Evolutionary conservation across 257 asterid species (phyloP).

Genomic region (Ophiorrhiza pumila): DNA sequence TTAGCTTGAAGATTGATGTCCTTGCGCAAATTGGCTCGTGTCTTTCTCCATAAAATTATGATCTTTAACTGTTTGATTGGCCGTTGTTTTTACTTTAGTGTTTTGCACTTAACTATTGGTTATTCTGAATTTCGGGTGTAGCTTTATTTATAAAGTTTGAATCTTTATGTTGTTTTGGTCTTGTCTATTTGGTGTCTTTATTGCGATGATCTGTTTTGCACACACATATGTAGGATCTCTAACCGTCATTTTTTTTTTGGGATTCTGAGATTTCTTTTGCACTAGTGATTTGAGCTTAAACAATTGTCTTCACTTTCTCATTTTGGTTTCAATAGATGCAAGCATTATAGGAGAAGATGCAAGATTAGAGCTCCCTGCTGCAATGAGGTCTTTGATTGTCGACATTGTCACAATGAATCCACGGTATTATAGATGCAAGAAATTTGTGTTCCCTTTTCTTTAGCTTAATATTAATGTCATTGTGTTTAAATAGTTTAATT

Average conservation of each 20-base stretch:
- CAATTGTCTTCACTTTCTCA: background rate
- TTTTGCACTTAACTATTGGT: background rate
- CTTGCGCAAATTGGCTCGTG: background rate
- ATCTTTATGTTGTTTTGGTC: constrained; percentile 13
- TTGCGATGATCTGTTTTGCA: constrained; percentile 9
- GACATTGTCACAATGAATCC: constrained; percentile 50
- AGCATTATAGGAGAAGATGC: constrained; percentile 54
- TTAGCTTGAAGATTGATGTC: constrained; percentile 5
- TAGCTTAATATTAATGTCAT: background rate
- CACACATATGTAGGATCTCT: background rate
- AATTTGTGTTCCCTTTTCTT: background rate
- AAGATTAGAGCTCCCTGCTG: constrained; percentile 45
- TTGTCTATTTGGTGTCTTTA: background rate
- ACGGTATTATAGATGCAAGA: constrained; percentile 15
- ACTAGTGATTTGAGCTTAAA: background rate
- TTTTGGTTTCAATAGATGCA: constrained; percentile 28
- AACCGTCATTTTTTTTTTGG: background rate
- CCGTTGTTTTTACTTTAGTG: background rate
- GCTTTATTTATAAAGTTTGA: constrained; percentile 16
- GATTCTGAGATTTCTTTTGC: background rate
- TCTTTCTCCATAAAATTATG: constrained; percentile 11
- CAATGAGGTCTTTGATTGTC: constrained; percentile 42
- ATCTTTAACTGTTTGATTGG: constrained; percentile 16
- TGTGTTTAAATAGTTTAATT: constrained; percentile 13
- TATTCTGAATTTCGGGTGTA: background rate